Percentiles rank a stretch among this genome's conserved stretches.
Evolutionary conservation across 805 yeast genomes (phyloP).

Genomic region (Candida insectorum): DNA sequence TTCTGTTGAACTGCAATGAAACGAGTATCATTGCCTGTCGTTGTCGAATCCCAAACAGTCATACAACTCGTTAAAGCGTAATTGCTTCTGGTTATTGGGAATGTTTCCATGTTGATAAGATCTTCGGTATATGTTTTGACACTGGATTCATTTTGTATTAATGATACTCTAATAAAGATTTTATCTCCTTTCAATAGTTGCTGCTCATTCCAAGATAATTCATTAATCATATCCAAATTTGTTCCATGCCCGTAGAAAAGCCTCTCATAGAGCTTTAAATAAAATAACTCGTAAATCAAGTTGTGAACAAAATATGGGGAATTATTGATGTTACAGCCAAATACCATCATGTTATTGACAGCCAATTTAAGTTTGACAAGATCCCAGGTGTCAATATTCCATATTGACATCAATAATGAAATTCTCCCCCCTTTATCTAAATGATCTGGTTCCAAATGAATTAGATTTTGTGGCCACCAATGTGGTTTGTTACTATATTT

Average conservation of each 20-base stretch:
- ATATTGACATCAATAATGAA: slow-evolving; percentile 41
- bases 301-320: slow-evolving; percentile 2
- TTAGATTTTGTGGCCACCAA: slow-evolving; percentile 68
- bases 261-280: slow-evolving; percentile 24
- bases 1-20: too few relatives aligned
- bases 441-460: slow-evolving; percentile 76
- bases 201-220: not conserved
- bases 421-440: slow-evolving; percentile 57
- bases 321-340: not conserved
- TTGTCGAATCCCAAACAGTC: too few relatives aligned
- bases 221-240: slow-evolving; percentile 8
- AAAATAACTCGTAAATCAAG: slow-evolving; percentile 24
- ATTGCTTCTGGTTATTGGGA: too few relatives aligned
- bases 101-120: too few relatives aligned
- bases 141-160: not conserved
- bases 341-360: slow-evolving; percentile 2
- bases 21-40: too few relatives aligned
- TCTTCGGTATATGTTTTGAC: too few relatives aligned
- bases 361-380: slow-evolving; percentile 7
- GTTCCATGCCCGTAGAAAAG: slow-evolving; percentile 14
- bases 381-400: slow-evolving; percentile 13
- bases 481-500: slow-evolving; percentile 47
- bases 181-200: not conserved
- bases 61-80: too few relatives aligned
- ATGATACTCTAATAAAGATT: slow-evolving; percentile 2